These are phyloP conservation scores for Trichophyton verrucosum DNA, from an alignment of 2,329 filamentous ascomycete species.

Conservation along the genomic window DNA sequence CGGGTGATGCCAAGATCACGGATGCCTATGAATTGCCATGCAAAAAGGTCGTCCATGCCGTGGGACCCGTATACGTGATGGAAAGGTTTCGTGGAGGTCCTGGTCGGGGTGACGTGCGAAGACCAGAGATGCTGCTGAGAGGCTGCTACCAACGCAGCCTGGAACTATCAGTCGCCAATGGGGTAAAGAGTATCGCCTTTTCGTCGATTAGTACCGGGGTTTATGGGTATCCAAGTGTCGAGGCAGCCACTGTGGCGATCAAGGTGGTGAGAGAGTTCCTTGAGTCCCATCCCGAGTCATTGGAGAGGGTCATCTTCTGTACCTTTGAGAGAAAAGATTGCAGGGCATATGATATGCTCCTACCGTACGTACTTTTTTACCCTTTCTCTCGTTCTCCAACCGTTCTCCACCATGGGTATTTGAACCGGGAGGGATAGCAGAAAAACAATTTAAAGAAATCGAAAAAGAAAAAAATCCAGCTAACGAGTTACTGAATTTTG, in stretches of 20 bases:
- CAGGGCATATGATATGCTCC: constrained; percentile 51
- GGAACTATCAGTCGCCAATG: constrained; percentile 55
- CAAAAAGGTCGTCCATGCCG: constrained; percentile 73
- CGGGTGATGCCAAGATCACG: constrained; percentile 75
- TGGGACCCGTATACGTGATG: constrained; percentile 63
- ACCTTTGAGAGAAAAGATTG: constrained; percentile 71
- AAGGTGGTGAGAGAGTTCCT: constrained; percentile 47
- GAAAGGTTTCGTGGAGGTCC: constrained; percentile 24
- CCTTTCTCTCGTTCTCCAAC: neutral
- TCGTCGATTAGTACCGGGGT: constrained; percentile 75
- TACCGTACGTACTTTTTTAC: constrained; percentile 53
- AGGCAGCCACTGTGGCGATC: constrained; percentile 62
- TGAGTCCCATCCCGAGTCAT: constrained; percentile 27
- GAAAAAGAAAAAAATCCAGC: neutral
- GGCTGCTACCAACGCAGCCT: constrained; percentile 61
- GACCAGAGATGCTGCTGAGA: constrained; percentile 34
- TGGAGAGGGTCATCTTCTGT: constrained; percentile 73
- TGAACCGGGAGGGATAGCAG: too few relatives aligned
- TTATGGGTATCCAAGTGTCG: constrained; percentile 68
- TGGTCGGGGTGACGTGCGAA: constrained; percentile 14
- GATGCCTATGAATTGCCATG: constrained; percentile 62
- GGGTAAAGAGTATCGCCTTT: constrained; percentile 65
- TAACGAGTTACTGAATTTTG: neutral
- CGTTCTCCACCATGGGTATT: neutral
- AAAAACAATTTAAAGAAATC: too few relatives aligned